Evolutionary conservation across 345 rosid species (phyloP), one percentile per base, ranked within the genome.

Genomic region (Eucalyptus caleyi): DNA sequence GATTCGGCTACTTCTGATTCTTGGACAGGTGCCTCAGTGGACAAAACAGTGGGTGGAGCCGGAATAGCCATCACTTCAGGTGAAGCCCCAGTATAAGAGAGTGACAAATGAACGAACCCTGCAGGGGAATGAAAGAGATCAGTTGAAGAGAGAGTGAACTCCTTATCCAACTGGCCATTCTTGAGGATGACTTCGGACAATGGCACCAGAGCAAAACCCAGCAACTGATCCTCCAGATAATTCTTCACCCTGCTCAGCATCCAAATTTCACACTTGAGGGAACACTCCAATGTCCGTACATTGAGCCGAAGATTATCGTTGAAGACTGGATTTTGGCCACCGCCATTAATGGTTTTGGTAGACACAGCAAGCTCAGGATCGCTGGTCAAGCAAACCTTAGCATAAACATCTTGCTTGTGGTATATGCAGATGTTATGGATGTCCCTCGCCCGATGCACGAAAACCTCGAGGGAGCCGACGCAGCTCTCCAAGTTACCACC

Each of bases 341-440:
- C 99, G 26, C 99, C 99, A 82, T 98, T 98, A 92, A 98, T 97
- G 95, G 93, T 97, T 87, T 95, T 97, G 93, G 99, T 95, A 62
- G 99, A 94, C 77, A 93, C 97, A 5, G 95, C 90, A 93, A 89
- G 93, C 87, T 96, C 97, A 32, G 99, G 99, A 88, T 97, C 96
- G 90, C 94, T 94, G 42, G 99, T 97, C 87, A 98, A 93, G 90
- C 98, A 96, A 92, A 97, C 93, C 97, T 96, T 98, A 86, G 99
- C 99, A 92, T 98, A 98, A 89, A 98, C 99, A 91, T 98, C 99
- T 91, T 98, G 99, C 94, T 98, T 98, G 92, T 98, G 99, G 95
- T 98, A 98, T 93, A 98, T 98, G 95, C 99, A 98, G 91, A 98
- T 95, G 95, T 98, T 98, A 6, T 98, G 99, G 89, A 98, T 97